A percentile compares a stretch with the other conserved stretches of the same genome.
Conservation (phyloP, 2,329 filamentous ascomycete genomes). For the Pezicula rhizophila region DNA sequence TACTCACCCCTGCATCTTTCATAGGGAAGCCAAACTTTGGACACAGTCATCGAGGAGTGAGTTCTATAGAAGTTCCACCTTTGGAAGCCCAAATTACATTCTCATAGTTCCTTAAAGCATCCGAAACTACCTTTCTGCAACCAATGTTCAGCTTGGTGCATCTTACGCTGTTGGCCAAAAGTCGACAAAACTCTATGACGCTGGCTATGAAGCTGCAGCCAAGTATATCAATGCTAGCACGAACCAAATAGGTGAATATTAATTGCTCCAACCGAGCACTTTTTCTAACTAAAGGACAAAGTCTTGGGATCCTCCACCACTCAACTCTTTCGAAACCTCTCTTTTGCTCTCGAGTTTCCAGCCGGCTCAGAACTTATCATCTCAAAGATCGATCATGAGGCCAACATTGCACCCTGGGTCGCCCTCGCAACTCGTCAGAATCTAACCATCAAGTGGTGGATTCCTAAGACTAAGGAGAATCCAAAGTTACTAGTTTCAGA, state of each 20-base stretch:
- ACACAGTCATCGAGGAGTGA: slow-evolving; percentile 60
- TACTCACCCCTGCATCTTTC: no score
- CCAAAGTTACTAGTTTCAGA: slow-evolving; percentile 53
- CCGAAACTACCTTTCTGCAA: slow-evolving; percentile 56
- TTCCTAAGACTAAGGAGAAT: slow-evolving; percentile 40
- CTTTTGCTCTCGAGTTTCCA: slow-evolving; percentile 45
- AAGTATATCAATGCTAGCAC: slow-evolving; percentile 62
- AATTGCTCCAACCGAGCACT: neutral
- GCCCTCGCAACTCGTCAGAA: slow-evolving; percentile 56
- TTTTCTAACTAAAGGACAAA: slow-evolving; percentile 22
- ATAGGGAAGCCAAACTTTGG: slow-evolving; percentile 60
- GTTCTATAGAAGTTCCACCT: slow-evolving; percentile 20
- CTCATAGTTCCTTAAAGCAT: slow-evolving; percentile 40
- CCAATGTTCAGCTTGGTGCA: slow-evolving; percentile 72
- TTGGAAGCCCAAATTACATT: neutral
- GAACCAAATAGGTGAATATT: slow-evolving; percentile 54
- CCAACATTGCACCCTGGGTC: slow-evolving; percentile 70
- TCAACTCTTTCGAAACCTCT: slow-evolving; percentile 69
- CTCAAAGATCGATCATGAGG: slow-evolving; percentile 70
- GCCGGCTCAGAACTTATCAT: slow-evolving; percentile 62
- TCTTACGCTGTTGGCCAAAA: slow-evolving; percentile 55
- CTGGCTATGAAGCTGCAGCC: slow-evolving; percentile 59
- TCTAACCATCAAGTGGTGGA: slow-evolving; percentile 67
- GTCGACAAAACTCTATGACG: slow-evolving; percentile 53
- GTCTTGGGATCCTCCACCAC: slow-evolving; percentile 71